These are phyloP conservation scores for Thalassiosira allenii DNA, from an alignment of 352 stramenopile genomes.

Conservation along the genomic window DNA sequence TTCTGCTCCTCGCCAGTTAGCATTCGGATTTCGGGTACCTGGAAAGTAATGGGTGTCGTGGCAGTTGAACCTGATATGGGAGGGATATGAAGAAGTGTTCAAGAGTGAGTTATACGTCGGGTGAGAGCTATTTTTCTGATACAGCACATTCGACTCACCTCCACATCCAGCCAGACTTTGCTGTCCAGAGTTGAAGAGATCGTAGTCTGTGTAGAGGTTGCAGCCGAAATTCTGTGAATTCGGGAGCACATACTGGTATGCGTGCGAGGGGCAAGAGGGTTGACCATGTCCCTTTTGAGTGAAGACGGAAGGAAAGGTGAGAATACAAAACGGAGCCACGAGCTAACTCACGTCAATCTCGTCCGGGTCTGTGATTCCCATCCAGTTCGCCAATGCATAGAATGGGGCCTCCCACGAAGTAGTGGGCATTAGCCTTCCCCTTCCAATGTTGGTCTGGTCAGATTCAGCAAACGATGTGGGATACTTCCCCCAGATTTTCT, in stretches of 20 bases:
- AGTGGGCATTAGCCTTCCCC: conserved; percentile 72
- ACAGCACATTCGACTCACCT: conserved; percentile 7
- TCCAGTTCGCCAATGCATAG: conserved; percentile 66
- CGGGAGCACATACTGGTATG: conserved; percentile 33
- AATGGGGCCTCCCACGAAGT: conserved; percentile 74
- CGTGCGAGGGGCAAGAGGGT: no score
- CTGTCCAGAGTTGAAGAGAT: conserved; percentile 47
- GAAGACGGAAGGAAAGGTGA: no score
- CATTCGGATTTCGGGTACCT: conserved; percentile 36
- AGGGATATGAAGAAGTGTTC: no score
- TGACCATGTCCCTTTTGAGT: no score
- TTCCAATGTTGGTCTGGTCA: conserved; percentile 52
- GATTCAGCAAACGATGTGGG: conserved; percentile 49
- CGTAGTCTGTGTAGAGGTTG: conserved; percentile 49
- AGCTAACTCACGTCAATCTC: conserved; percentile 36
- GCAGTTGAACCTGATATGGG: background rate
- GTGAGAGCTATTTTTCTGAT: background rate
- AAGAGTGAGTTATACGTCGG: no score
- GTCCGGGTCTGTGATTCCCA: conserved; percentile 64
- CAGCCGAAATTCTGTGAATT: conserved; percentile 57
- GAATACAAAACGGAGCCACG: background rate
- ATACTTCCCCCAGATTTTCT: conserved; percentile 72
- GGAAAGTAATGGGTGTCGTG: conserved; percentile 34
- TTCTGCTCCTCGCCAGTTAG: conserved; percentile 64
- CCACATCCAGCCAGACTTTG: conserved; percentile 49